Evolutionary conservation across 306 rosid species (phyloP), one percentile per base, ranked within the genome.

Genomic region (Lithocarpus polystachyus): DNA sequence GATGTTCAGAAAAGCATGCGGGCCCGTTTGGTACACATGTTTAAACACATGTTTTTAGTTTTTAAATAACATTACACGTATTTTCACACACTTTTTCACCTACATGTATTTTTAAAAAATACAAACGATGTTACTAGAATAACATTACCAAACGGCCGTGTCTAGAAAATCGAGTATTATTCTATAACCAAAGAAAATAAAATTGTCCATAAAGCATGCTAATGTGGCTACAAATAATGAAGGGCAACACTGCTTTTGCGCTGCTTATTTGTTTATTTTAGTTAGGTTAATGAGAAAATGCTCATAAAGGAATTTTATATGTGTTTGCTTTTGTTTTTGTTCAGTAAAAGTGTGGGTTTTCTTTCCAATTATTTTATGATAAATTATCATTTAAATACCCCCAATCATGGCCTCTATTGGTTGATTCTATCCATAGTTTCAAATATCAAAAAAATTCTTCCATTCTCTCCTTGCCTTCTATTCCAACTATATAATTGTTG

Each of bases 161-260:
- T 74, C 65, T 67, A 76, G 59, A 88, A 74, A 78, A 76, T 69
- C 51, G 29, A 33, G 14, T 53, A 45, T 24, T 18, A 23, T n/a
- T 15, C 13, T 22, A 18, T 54, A 37, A 22, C 22, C 57, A 67
- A 40, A 53, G 84, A 72, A 29, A 82, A 68, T 60, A 59, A 71
- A 61, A 22, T 60, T 82, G 87, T 65, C 73, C 80, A 75, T 65
- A 85, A 76, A 81, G 79, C 60, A 78, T 70, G 71, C 51, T 29
- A 51, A 59, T 28, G 86, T 75, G 87, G 82, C 57, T 81, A n/a
- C 60, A 73, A 60, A 84, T 81, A 55, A 35, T 37, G 65, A 19
- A 68, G 19, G 56, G 48, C 52, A 78, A 71, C 73, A n/a, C 45
- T 67, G 75, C 83, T 86, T 82, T 79, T 76, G 71, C 72, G 72